Percentiles rank a stretch among this genome's conserved stretches.
Conservation (phyloP, 495 filamentous ascomycete species). For the Aspergillus cavernicola region DNA sequence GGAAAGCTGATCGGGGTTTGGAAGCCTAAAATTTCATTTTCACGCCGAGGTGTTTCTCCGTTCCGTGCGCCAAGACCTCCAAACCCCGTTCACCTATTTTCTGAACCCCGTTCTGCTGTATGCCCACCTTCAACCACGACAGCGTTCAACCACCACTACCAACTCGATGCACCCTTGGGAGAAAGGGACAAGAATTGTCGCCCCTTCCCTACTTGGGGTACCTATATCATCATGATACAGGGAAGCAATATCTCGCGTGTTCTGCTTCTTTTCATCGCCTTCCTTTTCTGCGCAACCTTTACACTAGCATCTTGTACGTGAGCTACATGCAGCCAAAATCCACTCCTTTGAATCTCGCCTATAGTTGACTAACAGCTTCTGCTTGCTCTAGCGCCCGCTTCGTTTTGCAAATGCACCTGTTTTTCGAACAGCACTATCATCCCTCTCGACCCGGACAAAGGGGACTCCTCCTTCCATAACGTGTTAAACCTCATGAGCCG, state of each 20-base stretch:
- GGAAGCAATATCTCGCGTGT: slow-evolving; percentile 10
- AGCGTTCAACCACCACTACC: background rate
- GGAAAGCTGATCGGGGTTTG: too few species aligned
- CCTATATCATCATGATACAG: slow-evolving; percentile 7
- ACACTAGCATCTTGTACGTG: slow-evolving; percentile 28
- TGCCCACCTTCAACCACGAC: too few species aligned
- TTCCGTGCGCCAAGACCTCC: too few species aligned
- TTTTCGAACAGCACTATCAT: slow-evolving; percentile 91
- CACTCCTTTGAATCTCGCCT: background rate
- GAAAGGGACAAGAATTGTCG: background rate
- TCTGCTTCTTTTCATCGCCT: slow-evolving; percentile 19
- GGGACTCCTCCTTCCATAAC: slow-evolving; percentile 24
- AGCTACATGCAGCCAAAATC: background rate
- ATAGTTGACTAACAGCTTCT: slow-evolving; percentile 10
- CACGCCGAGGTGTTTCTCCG: too few species aligned
- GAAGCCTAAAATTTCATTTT: too few species aligned
- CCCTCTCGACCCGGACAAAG: slow-evolving; percentile 33
- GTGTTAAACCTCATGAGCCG: slow-evolving; percentile 25
- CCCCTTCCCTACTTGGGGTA: background rate
- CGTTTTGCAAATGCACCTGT: slow-evolving; percentile 99
- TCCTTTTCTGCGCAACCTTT: slow-evolving; percentile 27
- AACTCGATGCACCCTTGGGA: background rate
- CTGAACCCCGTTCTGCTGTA: too few species aligned
- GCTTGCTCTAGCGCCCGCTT: slow-evolving; percentile 51
- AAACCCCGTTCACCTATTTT: too few species aligned